Base-by-base conservation (phyloP, 2,329 filamentous ascomycete species). In the Aspergillus melleus region DNA sequence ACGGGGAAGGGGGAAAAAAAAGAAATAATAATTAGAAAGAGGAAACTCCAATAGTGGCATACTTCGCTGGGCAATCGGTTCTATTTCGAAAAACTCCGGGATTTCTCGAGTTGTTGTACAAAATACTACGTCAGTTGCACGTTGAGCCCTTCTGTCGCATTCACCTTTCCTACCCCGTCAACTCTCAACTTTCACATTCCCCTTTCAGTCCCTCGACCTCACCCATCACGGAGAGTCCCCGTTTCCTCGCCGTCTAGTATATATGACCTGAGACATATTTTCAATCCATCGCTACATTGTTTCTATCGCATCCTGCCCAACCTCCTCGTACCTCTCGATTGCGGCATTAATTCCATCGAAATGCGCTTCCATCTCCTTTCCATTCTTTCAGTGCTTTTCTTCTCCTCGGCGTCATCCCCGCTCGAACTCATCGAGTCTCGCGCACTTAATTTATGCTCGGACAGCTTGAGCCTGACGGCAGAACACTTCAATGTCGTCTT, bases 401-500 rank as follows among this genome's bases (percentile, higher is more conserved):
- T 57, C 3, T 46, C 24, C 16, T 42, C 32, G 4, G 4, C 50
- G 5, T 50, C 24, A 12, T 30, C 29, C 14, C 50, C 54, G 11
- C 44, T 52, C 16, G 20, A 52, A 11, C 51, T 60, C 6, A 61
- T 61, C 54, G 57, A 61, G 14, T 61, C 60, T n/a, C 54, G 52
- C 6, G 57, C 60, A 36, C 84, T 97, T 67, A 92, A 91, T 76
- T 85, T 90, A 51, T 97, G 93, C 78, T 90, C 93, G 82, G 81
- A 87, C 60, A 89, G 94, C 77, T 94, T 90, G 29, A 88, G 88
- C 71, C 96, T 97, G 77, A 90, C 90, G 4, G 92, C 93, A 68
- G 92, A 89, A 68, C 84, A 95, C 60, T 96, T 97, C 85, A 89
- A 96, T 68, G 90, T 96, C 50, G 73, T 84, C 60, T 88, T 88